Evolutionary conservation across 768 basidiomycete genomes (phyloP), one percentile per base, ranked within the genome.

Genomic region (Leccinum disarticulatum): DNA sequence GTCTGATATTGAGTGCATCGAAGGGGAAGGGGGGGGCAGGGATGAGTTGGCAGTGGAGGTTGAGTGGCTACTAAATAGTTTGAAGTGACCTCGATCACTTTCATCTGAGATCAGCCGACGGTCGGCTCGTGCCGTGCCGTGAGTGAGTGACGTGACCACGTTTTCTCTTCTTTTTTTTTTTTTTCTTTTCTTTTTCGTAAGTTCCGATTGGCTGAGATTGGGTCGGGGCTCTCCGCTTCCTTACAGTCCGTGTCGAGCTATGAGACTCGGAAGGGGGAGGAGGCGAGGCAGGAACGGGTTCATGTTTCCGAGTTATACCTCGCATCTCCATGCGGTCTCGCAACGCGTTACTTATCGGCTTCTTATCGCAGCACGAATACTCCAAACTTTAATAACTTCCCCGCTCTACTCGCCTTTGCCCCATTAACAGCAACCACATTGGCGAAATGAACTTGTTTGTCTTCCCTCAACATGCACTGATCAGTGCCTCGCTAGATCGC

Each of bases 71-170:
- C 55, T 69, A 66, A 53, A 53, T 53, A 53, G 25, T 27, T 25
- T 11, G 43, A 61, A 14, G 64, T 66, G 60, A 61, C 25, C 54
- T 55, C 54, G 58, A 60, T 27, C 51, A 31, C 27, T 27, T 28
- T 33, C 35, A 73, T 74, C 71, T 74, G 19, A 73, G 73, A 74
- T 73, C 64, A 53, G 30, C 27, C 35, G 41, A 56, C 70, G 72
- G 22, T 22, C 22, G 22, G 70, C 35, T 61, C 28, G 52, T 58
- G 64, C 71, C 27, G 25, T 25, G 25, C 33, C 64, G 72, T 25
- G 36, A 46, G 43, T 46, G 10, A 14, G 54, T 64, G 58, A 66
- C 61, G 59, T 59, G 61, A 69, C 48, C 68, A 69, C 68, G 69
- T 35, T 35, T 35, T 35, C 33, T 1, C 6, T 28, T 6, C 6